phyloP scores from a whole-genome alignment of 495 filamentous ascomycete genomes.

The Parmelia sp. region DNA sequence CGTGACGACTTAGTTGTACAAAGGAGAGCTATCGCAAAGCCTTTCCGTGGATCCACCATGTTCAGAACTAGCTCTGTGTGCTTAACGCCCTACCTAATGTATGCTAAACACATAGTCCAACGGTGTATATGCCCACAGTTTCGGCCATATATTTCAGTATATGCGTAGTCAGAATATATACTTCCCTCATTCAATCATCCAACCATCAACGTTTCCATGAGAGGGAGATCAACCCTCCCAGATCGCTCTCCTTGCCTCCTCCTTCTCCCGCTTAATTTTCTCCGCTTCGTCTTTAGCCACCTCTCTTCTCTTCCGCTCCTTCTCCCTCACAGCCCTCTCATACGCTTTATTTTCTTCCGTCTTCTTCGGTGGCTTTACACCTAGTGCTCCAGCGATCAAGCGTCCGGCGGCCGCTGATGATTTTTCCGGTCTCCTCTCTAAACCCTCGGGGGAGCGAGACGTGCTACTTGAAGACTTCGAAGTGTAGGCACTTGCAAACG shows the following conservation, averaged over 20 bases:
- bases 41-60: neutral
- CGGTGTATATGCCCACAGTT: neutral
- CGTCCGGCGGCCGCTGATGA: slow-evolving; percentile 84
- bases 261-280: slow-evolving; percentile 58
- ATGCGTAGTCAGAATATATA: neutral
- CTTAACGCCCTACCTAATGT: neutral
- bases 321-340: slow-evolving; percentile 74
- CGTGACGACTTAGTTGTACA: neutral
- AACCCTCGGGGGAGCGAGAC: slow-evolving; percentile 26
- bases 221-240: slow-evolving; percentile 66
- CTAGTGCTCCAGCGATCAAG: slow-evolving; percentile 85
- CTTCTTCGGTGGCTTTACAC: slow-evolving; percentile 68
- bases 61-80: too few species aligned
- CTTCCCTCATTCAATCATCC: neutral
- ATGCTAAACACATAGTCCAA: neutral
- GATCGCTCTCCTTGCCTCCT: slow-evolving; percentile 64
- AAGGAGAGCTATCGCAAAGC: too few species aligned
- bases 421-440: slow-evolving; percentile 66
- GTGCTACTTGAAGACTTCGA: slow-evolving; percentile 24
- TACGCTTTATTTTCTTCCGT: slow-evolving; percentile 88
- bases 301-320: slow-evolving; percentile 73
- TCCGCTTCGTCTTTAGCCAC: slow-evolving; percentile 61
- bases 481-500: slow-evolving; percentile 27
- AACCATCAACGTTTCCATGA: neutral
- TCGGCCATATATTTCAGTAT: neutral